phyloP scores from a whole-genome alignment of 768 basidiomycete species.

The Podaxis rugospora region DNA sequence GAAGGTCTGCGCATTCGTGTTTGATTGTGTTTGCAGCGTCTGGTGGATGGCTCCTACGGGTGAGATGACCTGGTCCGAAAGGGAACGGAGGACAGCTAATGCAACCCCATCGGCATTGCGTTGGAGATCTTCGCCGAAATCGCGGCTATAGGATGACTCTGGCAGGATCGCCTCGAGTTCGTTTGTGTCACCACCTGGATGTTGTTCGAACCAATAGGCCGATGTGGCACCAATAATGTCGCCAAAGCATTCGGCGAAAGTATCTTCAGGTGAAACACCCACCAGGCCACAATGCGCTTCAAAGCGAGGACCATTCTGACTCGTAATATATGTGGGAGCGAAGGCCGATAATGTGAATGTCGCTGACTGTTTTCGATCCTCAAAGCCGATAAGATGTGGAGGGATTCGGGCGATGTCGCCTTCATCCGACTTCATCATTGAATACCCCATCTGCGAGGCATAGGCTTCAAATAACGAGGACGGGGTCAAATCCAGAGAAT shows the following conservation, averaged over 20 bases:
- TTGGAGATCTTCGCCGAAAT: conserved; percentile 17
- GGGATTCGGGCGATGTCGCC: conserved; percentile 61
- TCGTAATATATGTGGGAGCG: conserved; percentile 62
- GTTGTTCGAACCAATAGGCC: conserved; percentile 39
- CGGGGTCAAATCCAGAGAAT: conserved; percentile 56
- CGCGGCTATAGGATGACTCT: conserved; percentile 10
- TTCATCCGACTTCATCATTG: conserved; percentile 43
- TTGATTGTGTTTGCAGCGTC: conserved; percentile 30
- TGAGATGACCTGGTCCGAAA: conserved; percentile 66
- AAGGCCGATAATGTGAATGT: conserved; percentile 62
- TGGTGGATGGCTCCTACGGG: conserved; percentile 43
- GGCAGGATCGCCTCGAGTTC: conserved; percentile 11
- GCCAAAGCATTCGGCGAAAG: conserved; percentile 59
- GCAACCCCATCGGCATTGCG: conserved; percentile 54
- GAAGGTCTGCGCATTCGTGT: conserved; percentile 36
- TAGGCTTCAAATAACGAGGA: conserved; percentile 71
- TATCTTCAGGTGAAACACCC: conserved; percentile 44
- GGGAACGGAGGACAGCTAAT: conserved; percentile 52
- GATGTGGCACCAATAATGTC: conserved; percentile 65
- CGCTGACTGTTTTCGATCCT: conserved; percentile 61
- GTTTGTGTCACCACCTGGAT: conserved; percentile 11
- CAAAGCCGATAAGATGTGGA: conserved; percentile 72
- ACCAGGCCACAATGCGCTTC: conserved; percentile 57
- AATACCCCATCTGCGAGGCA: conserved; percentile 68
- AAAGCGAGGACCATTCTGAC: conserved; percentile 41